Evolutionary conservation across 2,329 filamentous ascomycete genomes (phyloP).

Genomic region (Torrubiellomyces zombiae): DNA sequence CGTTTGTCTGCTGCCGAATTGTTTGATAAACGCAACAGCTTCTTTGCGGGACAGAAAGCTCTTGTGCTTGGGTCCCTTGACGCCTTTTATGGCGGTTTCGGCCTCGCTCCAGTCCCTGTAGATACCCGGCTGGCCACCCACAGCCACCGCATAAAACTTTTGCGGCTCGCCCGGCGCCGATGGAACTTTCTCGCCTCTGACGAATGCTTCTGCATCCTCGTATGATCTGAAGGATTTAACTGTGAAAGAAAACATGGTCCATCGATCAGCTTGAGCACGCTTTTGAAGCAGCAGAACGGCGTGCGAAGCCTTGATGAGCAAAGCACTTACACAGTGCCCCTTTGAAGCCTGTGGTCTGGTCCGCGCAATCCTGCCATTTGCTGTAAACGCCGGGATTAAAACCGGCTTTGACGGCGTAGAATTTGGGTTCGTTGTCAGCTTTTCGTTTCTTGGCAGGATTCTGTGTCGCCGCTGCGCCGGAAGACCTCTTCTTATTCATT

Average conservation of each 20-base stretch:
- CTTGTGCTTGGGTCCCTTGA: constrained; percentile 53
- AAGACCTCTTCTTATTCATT: constrained; percentile 15
- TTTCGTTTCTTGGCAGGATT: constrained; percentile 28
- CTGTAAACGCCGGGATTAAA: constrained; percentile 43
- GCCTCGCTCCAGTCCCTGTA: constrained; percentile 53
- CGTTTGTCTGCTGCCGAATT: constrained; percentile 26
- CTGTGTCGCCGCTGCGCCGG: constrained; percentile 5
- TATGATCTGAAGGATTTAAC: constrained; percentile 64
- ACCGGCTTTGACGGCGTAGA: constrained; percentile 45
- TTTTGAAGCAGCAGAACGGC: neutral
- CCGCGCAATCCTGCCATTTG: constrained; percentile 43
- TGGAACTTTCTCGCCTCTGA: constrained; percentile 37
- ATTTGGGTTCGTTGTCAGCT: constrained; percentile 33
- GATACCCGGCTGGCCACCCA: constrained; percentile 40
- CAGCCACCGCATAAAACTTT: constrained; percentile 44
- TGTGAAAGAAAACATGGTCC: constrained; percentile 15
- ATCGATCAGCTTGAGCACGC: constrained; percentile 3
- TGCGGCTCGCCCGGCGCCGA: constrained; percentile 23
- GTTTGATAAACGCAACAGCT: constrained; percentile 59
- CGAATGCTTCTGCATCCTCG: constrained; percentile 65
- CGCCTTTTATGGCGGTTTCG: constrained; percentile 55
- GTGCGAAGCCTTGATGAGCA: neutral
- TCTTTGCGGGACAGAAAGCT: constrained; percentile 52
- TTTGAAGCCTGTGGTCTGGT: constrained; percentile 41
- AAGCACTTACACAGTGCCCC: constrained; percentile 50